Evolutionary conservation across 495 filamentous ascomycete genomes (phyloP), one percentile per base, ranked within the genome.

Genomic region (Trichoderma reesei): DNA sequence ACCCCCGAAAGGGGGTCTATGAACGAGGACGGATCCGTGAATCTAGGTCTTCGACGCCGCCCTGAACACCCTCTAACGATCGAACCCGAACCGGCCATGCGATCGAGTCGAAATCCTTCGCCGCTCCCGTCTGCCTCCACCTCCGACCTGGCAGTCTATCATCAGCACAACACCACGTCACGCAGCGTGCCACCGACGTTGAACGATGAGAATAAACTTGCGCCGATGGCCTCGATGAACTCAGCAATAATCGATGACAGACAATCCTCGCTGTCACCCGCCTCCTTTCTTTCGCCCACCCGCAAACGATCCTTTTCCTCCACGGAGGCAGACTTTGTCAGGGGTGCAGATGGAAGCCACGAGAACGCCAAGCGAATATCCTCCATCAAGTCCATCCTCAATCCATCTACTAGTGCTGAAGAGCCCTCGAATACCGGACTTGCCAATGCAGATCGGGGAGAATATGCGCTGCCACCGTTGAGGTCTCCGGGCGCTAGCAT

Each of bases 321-420:
- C 9, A 75, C 79, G 14, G 82, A 84, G 44, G 76, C 75, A 41
- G 79, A 83, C 1, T 59, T 66, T 6, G 68, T 70, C 37, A 68
- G 70, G 41, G 67, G 66, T 37, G 68, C 65, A 26, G 69, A 72
- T 5, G 44, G 26, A 33, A 44, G 66, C 3, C 68, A 70, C 26
- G 75, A 76, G 31, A 70, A 72, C 48, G 68, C 79, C 2, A 86
- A 86, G 61, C 84, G 90, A 4, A 74, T 91, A 1, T 88, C 86
- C 60, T 91, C 88, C 2, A 94, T 94, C 60, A 91, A 85, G 39
- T 90, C 89, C 3, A 88, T 95, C 54, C 76, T 95, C 36, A 93
- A 93, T 65, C 85, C 85, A n/a, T 66, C 78, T 69, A 67, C 20
- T 62, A 65, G 39, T 65, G 62, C 61, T 65, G 54, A 63, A 64